phyloP scores from a whole-genome alignment of 2,329 filamentous ascomycete genomes.

The Karstenula rhodostoma region DNA sequence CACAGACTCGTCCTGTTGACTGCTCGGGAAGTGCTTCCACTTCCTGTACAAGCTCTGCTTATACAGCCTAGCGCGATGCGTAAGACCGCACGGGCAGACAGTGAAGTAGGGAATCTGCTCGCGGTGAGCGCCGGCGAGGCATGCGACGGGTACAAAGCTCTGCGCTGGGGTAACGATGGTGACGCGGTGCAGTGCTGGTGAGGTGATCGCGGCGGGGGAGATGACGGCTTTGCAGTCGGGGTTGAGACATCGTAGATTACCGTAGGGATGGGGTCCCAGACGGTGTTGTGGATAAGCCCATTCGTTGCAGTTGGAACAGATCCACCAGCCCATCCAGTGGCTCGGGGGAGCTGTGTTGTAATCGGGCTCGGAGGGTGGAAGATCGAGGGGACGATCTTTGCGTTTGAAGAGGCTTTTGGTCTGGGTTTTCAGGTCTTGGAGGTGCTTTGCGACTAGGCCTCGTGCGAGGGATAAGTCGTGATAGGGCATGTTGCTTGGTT shows the following conservation, averaged over 20 bases:
- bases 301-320: neutral
- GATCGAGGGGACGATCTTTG: neutral
- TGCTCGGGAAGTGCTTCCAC: slow-evolving; percentile 2
- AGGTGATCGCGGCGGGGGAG: neutral
- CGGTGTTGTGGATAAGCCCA: neutral
- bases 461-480: neutral
- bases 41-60: neutral
- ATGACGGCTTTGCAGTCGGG: neutral
- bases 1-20: neutral
- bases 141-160: neutral
- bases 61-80: slow-evolving; percentile 4
- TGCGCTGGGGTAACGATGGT: neutral
- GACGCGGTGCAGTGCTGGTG: neutral
- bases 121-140: neutral
- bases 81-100: slow-evolving; percentile 4
- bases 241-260: neutral
- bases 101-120: slow-evolving; percentile 8
- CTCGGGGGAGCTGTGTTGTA: neutral
- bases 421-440: neutral
- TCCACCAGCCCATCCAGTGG: slow-evolving; percentile 6
- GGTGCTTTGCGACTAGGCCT: no score
- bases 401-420: neutral
- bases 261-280: neutral
- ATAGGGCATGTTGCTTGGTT: neutral
- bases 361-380: neutral